Evolutionary conservation across 768 basidiomycete species (phyloP).

Genomic region (Lactarius akahatsu): DNA sequence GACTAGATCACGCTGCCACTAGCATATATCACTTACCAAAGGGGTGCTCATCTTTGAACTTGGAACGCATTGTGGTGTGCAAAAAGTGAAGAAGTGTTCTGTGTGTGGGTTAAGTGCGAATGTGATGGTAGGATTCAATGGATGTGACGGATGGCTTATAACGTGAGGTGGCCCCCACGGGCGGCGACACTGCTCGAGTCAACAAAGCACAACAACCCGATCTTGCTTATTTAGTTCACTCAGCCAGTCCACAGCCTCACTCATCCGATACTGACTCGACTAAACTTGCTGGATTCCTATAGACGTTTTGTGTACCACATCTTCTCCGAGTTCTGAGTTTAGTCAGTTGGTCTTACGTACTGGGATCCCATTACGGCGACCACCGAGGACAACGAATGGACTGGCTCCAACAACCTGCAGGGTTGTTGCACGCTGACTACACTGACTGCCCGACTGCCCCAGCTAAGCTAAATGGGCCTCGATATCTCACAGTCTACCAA

Average conservation of each 20-base stretch:
- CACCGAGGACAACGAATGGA: neutral
- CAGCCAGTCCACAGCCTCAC: neutral
- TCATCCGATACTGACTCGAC: neutral
- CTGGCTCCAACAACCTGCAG: neutral
- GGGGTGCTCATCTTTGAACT: conserved; percentile 99
- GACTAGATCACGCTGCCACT: conserved; percentile 35
- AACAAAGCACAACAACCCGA: conserved; percentile 28
- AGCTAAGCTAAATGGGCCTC: neutral
- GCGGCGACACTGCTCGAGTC: conserved; percentile 12
- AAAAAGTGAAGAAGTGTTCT: neutral
- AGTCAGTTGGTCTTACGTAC: neutral
- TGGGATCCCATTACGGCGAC: neutral
- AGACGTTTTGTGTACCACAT: neutral
- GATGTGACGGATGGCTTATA: conserved; percentile 19
- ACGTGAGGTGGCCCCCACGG: neutral
- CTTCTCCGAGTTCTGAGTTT: neutral
- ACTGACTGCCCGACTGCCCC: neutral
- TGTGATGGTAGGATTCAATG: neutral
- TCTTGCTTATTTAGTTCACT: conserved; percentile 13
- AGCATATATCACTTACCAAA: conserved; percentile 66
- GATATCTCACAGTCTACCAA: neutral
- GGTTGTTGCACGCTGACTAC: neutral
- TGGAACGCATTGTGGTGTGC: conserved; percentile 69
- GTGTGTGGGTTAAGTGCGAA: conserved; percentile 24
- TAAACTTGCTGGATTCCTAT: neutral